Conservation (phyloP, 2,329 filamentous ascomycete species). For the Hypoxylon sp. region DNA sequence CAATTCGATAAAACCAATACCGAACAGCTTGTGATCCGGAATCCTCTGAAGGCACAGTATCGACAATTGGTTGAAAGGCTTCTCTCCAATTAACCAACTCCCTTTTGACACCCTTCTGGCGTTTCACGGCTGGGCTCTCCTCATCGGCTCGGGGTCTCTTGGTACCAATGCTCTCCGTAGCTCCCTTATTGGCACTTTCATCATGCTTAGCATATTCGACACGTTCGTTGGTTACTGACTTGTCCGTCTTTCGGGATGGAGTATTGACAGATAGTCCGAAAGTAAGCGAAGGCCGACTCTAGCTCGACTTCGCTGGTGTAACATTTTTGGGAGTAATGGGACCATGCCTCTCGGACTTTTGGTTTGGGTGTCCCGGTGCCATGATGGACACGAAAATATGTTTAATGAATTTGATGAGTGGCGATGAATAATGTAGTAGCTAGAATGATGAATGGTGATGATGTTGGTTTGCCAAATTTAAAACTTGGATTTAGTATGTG, state of each 20-base stretch:
- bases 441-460: no score
- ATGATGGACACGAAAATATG: no score
- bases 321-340: neutral
- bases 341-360: no score
- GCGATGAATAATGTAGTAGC: no score
- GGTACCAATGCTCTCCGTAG: neutral
- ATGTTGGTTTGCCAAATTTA: no score
- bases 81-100: neutral
- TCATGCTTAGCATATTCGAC: neutral
- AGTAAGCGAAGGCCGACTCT: conserved; percentile 7
- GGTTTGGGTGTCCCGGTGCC: no score
- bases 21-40: neutral
- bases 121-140: neutral
- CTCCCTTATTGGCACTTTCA: neutral
- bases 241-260: neutral
- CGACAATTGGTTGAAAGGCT: neutral
- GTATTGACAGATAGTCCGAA: neutral
- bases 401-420: no score
- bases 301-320: conserved; percentile 7
- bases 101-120: neutral
- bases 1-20: conserved; percentile 1
- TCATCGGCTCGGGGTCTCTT: conserved; percentile 1
- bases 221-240: no score
- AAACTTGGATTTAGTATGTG: no score
- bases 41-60: conserved; percentile 6